Evolutionary conservation across 768 basidiomycete species (phyloP), one percentile per base, ranked within the genome.

Genomic region (Mycena alexandri): DNA sequence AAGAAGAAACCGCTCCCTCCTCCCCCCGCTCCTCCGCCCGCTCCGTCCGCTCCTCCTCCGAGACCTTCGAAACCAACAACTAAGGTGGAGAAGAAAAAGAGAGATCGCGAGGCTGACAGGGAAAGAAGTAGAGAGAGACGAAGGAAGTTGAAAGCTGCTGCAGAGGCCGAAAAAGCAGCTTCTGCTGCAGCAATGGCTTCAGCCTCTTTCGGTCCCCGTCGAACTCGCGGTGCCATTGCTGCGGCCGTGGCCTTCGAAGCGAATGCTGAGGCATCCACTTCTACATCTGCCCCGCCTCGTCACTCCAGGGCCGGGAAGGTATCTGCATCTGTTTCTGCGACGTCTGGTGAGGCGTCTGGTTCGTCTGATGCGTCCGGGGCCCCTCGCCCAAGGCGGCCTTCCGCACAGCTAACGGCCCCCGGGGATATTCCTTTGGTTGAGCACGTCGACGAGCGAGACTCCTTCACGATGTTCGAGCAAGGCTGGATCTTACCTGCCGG

Each of bases 401-500:
- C 56, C 13, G 59, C 51, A 44, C 51, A 52, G 16, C 59, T 59
- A 8, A 60, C 55, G 76, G 78, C 53, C 33, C 69, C 81, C 16
- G 82, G 82, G 2, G 74, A 83, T 3, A 86, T 90, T 5, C 83
- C 86, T 25, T 79, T 92, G 60, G 90, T 94, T 3, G 85, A 89
- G n/a, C 83, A 89, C 46, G 88, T 96, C 36, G 92, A 91, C 74
- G 84, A 86, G 47, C 85, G 87, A 61, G 86, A 86, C 47, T 90
- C 90, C 21, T 98, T 97, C 82, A 86, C 83, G 74, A 78, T 90
- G 79, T 97, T 97, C 79, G 91, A 98, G 65, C 82, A 84, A 24
- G 95, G 95, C 0, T 96, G 94, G 95, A 93, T 97, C 10, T 79
- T 96, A 16, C 93, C 94, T 24, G 82, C 88, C 3, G 93, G 91